Percentiles rank a stretch among this genome's conserved stretches.
Evolutionary conservation across 1,284 basidiomycete species (phyloP).

Genomic region (Boletus smithii): DNA sequence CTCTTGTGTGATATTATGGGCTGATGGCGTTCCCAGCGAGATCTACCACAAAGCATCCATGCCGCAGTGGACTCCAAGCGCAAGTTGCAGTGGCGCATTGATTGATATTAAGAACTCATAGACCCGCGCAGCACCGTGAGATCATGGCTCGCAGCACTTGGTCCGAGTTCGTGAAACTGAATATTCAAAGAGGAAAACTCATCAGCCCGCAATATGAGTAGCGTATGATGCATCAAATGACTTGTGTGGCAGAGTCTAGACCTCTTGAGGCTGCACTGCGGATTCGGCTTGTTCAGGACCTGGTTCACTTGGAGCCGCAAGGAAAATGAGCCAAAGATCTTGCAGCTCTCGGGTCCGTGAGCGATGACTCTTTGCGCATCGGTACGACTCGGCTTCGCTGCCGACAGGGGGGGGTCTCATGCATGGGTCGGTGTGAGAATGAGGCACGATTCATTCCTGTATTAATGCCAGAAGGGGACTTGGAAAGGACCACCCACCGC

Average conservation of each 20-base stretch:
- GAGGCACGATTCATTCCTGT: constrained; percentile 7
- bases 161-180: not conserved
- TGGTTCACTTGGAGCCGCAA: not conserved
- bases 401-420: constrained; percentile 10
- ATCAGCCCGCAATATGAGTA: constrained; percentile 4
- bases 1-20: not conserved
- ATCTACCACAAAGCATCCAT: constrained; percentile 2
- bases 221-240: constrained; percentile 28
- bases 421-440: constrained; percentile 13
- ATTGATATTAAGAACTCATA: constrained; percentile 6
- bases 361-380: constrained; percentile 6
- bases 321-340: not conserved
- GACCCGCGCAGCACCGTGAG: constrained; percentile 16
- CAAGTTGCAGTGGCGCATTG: constrained; percentile 30
- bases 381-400: constrained; percentile 8
- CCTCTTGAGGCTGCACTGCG: not conserved
- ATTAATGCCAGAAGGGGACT: constrained; percentile 15
- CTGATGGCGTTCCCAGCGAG: constrained; percentile 1
- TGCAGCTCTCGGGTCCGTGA: constrained; percentile 21
- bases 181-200: constrained; percentile 1
- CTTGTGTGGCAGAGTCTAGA: constrained; percentile 17
- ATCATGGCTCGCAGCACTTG: constrained; percentile 1
- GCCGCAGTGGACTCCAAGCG: too few relatives aligned
- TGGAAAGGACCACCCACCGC: constrained; percentile 8
- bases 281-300: not conserved